phyloP scores from a whole-genome alignment of 1,284 basidiomycete species.

The Ustilago crameri region DNA sequence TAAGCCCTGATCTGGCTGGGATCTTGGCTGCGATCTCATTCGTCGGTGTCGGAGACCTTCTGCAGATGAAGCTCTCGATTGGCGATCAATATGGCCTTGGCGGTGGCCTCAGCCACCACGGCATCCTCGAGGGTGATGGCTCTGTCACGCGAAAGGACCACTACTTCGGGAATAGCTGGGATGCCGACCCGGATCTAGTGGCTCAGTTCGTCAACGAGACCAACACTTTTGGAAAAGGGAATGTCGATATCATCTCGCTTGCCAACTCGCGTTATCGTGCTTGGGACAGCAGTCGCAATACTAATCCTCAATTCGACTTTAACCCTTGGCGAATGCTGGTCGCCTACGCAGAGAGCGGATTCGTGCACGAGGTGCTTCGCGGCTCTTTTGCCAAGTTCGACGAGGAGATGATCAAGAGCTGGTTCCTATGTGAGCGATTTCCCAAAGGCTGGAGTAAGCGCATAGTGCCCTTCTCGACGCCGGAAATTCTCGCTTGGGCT shows the following conservation, averaged over 20 bases:
- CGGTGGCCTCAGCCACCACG: constrained; percentile 31
- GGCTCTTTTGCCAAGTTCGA: constrained; percentile 35
- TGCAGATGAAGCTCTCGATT: constrained; percentile 48
- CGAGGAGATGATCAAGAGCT: constrained; percentile 32
- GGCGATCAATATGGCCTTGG: constrained; percentile 28
- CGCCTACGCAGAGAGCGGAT: constrained; percentile 38
- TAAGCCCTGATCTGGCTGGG: constrained; percentile 59
- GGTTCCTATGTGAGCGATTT: constrained; percentile 36
- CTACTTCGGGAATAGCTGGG: constrained; percentile 45
- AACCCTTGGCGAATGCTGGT: constrained; percentile 45
- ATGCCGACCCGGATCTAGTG: constrained; percentile 19
- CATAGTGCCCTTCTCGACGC: constrained; percentile 24
- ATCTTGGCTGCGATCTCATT: constrained; percentile 60
- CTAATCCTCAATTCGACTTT: constrained; percentile 38
- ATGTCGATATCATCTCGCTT: constrained; percentile 23
- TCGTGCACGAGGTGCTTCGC: constrained; percentile 34
- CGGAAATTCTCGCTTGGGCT: constrained; percentile 38
- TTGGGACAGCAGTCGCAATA: constrained; percentile 9
- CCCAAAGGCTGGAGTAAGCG: constrained; percentile 35
- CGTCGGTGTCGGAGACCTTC: constrained; percentile 58
- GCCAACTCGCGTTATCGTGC: constrained; percentile 35
- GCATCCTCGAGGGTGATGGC: constrained; percentile 36
- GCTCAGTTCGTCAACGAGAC: constrained; percentile 38
- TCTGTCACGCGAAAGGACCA: constrained; percentile 40
- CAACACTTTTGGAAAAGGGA: constrained; percentile 30